A percentile compares a stretch with the other conserved stretches of the same genome.
Evolutionary conservation across 225 moss, liverwort and hornwort genomes (phyloP).

Genomic region (Straminergon stramineum): DNA sequence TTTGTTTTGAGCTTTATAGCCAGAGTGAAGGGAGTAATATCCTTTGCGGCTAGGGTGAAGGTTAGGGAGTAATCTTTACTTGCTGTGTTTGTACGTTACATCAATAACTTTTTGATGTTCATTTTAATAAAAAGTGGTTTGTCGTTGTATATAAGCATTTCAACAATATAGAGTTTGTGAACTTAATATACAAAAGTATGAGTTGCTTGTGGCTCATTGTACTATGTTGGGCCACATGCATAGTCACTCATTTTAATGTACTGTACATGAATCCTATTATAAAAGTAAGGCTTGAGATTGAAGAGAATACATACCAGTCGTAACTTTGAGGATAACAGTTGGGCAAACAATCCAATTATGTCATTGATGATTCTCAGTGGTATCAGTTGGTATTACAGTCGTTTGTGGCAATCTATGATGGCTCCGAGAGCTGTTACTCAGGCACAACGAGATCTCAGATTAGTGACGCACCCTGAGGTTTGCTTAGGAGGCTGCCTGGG

Average conservation of each 20-base stretch:
- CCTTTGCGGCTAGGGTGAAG: no score
- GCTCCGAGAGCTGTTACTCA: not conserved
- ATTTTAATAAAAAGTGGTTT: not conserved
- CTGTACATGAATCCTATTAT: no score
- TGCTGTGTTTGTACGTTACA: no score
- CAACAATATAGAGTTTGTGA: not conserved
- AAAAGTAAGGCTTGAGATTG: not conserved
- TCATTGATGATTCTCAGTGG: no score
- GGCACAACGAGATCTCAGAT: not conserved
- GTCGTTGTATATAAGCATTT: no score
- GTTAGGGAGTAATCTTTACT: no score
- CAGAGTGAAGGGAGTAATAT: not conserved
- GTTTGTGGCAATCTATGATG: not conserved
- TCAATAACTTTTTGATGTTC: not conserved
- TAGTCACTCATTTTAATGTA: not conserved
- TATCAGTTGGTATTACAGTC: not conserved
- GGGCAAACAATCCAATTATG: not conserved
- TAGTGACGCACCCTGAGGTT: conserved; percentile 10
- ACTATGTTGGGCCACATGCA: no score
- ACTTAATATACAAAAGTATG: no score
- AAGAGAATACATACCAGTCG: not conserved
- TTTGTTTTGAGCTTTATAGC: not conserved
- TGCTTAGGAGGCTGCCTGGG: conserved; percentile 35
- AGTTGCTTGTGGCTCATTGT: no score
- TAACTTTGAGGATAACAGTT: not conserved